Conservation (phyloP, 2,329 filamentous ascomycete genomes). For the Hypocreales sp. region DNA sequence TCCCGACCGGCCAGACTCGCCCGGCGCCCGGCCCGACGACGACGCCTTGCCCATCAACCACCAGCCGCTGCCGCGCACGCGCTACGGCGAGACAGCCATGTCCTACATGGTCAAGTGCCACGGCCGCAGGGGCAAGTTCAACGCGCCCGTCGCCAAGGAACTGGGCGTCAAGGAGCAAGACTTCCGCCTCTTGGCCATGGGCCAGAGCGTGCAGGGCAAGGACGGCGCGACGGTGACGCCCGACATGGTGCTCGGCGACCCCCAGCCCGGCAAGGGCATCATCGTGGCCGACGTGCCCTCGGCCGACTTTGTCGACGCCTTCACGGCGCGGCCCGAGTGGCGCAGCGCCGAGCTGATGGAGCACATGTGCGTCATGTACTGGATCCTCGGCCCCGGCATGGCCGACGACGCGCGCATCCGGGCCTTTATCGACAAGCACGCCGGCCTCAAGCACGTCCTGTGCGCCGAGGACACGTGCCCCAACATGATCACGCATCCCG, state of each 20-base stretch:
- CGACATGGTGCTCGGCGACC: conserved; percentile 67
- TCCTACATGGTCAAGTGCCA: conserved; percentile 78
- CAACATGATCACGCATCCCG: conserved; percentile 58
- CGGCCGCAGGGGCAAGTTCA: conserved; percentile 67
- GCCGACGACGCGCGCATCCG: conserved; percentile 44
- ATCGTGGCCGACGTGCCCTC: conserved; percentile 70
- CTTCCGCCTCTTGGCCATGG: conserved; percentile 45
- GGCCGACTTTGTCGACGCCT: conserved; percentile 48
- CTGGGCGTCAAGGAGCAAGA: conserved; percentile 45
- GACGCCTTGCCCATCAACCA: conserved; percentile 10
- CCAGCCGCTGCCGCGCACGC: conserved; percentile 46
- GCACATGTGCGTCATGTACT: conserved; percentile 55
- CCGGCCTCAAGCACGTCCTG: conserved; percentile 56
- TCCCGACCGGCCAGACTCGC: conserved; percentile 5
- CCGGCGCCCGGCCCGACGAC: conserved; percentile 4
- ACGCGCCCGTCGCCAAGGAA: conserved; percentile 44
- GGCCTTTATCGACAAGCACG: conserved; percentile 51
- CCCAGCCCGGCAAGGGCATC: conserved; percentile 54
- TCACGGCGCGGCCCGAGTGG: conserved; percentile 63
- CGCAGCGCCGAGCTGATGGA: conserved; percentile 45
- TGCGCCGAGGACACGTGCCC: conserved; percentile 60
- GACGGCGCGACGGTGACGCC: conserved; percentile 61
- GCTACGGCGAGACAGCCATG: conserved; percentile 50
- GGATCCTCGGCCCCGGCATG: conserved; percentile 63
- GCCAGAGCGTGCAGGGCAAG: conserved; percentile 44